Conservation (phyloP, 768 basidiomycete species). For the Calocybe indica region DNA sequence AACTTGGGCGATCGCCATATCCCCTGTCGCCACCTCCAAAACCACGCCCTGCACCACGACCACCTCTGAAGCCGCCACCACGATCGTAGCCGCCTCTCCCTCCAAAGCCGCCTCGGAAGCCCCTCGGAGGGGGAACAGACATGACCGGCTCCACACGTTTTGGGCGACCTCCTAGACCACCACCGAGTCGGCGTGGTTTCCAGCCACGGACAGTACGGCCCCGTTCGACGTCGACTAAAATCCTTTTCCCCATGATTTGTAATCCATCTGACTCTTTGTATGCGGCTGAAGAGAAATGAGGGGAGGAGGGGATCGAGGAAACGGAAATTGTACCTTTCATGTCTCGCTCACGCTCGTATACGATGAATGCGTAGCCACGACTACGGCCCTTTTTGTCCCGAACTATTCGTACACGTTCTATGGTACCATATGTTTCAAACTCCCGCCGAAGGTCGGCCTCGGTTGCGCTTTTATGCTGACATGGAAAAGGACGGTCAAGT, state of each 20-base stretch:
- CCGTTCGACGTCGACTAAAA: slow-evolving; percentile 96
- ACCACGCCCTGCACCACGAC: slow-evolving; percentile 38
- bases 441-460: slow-evolving; percentile 91
- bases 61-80: slow-evolving; percentile 33
- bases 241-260: slow-evolving; percentile 92
- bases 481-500: slow-evolving; percentile 6
- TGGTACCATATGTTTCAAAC: slow-evolving; percentile 92
- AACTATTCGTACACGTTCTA: slow-evolving; percentile 92
- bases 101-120: slow-evolving; percentile 39
- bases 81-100: slow-evolving; percentile 37
- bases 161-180: slow-evolving; percentile 98
- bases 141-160: slow-evolving; percentile 57
- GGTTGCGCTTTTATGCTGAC: slow-evolving; percentile 84
- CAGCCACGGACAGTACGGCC: slow-evolving; percentile 97
- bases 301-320: neutral
- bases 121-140: slow-evolving; percentile 29
- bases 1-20: slow-evolving; percentile 34
- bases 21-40: slow-evolving; percentile 30
- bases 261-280: slow-evolving; percentile 99
- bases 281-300: slow-evolving; percentile 48
- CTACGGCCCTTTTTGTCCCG: slow-evolving; percentile 85
- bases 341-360: slow-evolving; percentile 96
- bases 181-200: slow-evolving; percentile 94
- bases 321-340: slow-evolving; percentile 77
- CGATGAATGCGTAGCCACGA: slow-evolving; percentile 93